Conservation (phyloP, 1,284 basidiomycete genomes). For the Cryptococcus sp. region DNA sequence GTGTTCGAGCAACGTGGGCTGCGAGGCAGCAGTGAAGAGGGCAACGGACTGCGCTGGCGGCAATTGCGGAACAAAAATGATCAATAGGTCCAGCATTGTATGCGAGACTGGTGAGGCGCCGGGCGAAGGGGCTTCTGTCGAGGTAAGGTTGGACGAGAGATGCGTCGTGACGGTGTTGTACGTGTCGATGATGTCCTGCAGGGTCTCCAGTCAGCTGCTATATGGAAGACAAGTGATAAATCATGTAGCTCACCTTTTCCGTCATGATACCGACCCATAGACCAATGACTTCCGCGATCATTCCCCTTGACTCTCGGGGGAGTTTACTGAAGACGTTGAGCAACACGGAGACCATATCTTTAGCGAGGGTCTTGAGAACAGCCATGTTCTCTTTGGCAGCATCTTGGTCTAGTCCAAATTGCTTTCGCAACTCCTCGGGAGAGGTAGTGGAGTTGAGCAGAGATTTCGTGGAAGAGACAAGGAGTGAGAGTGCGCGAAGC, state of each 20-base stretch:
- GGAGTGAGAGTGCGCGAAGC: conserved; percentile 73
- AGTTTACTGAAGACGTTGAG: conserved; percentile 96
- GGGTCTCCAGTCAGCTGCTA: background rate
- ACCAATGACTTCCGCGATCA: conserved; percentile 85
- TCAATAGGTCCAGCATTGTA: conserved; percentile 85
- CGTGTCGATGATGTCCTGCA: conserved; percentile 73
- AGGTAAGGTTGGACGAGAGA: conserved; percentile 69
- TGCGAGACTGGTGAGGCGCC: conserved; percentile 61
- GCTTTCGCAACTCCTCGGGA: conserved; percentile 55
- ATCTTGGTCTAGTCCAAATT: conserved; percentile 60
- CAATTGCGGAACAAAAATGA: conserved; percentile 81
- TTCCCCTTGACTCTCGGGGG: conserved; percentile 70
- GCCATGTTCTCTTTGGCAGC: conserved; percentile 70
- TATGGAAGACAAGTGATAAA: no score
- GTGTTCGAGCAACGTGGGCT: conserved; percentile 55
- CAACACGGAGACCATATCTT: conserved; percentile 90
- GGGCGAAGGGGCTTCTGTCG: conserved; percentile 41
- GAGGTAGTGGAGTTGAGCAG: conserved; percentile 56
- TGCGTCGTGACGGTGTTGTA: conserved; percentile 77
- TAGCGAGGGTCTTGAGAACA: conserved; percentile 75
- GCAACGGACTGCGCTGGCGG: conserved; percentile 62
- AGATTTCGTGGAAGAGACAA: conserved; percentile 67
- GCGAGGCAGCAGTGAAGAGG: conserved; percentile 61
- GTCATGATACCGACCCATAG: conserved; percentile 83
- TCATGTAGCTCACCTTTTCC: conserved; percentile 61